Evolutionary conservation across 495 filamentous ascomycete species (phyloP), one percentile per base, ranked within the genome.

Genomic region (Niebla homalea): DNA sequence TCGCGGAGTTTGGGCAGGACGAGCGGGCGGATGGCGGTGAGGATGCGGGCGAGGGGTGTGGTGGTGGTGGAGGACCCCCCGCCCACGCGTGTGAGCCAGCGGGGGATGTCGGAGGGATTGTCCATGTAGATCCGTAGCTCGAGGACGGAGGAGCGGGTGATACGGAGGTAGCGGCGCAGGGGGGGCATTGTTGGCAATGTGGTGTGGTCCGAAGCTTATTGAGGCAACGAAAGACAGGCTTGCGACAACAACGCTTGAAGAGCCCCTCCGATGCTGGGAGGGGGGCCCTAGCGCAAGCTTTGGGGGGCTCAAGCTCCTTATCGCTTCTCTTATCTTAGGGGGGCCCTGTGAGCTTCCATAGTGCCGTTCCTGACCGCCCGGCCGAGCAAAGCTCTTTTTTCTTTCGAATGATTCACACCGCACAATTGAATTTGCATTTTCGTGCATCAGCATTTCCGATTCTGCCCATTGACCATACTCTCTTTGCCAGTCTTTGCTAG

Each of bases 81-180:
- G n/a, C n/a, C n/a, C n/a, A n/a, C 64, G 53, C 78, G 78, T 41
- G 94, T 75, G 8, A 98, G 80, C 92, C 92, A 98, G 52, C 80
- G 71, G 37, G 81, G 75, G 5, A 70, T 71, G 40, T 93, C 81
- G 7, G 84, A 77, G 2, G 92, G 92, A 50, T 85, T 87, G 50
- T 96, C 92, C 40, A 95, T 79, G 66, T 95, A 98, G 58, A 98
- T 90, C 37, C 90, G 87, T 44, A 83, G 85, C 74, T 98, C 92
- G 42, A 98, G 76, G 49, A 95, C 88, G 16, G 92, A 93, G 65
- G 85, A 84, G 61, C 88, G 84, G 51, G 81, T 81, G 50, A 88
- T 85, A 43, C 84, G 74, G 48, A 88, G 76, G 59, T 88, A 88
- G 57, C 84, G 76, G 46, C 84, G 78, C 43, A 85, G 77, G 12